These are phyloP conservation scores for Agrocybe praecox DNA, from an alignment of 768 basidiomycete genomes.

Conservation along the genomic window DNA sequence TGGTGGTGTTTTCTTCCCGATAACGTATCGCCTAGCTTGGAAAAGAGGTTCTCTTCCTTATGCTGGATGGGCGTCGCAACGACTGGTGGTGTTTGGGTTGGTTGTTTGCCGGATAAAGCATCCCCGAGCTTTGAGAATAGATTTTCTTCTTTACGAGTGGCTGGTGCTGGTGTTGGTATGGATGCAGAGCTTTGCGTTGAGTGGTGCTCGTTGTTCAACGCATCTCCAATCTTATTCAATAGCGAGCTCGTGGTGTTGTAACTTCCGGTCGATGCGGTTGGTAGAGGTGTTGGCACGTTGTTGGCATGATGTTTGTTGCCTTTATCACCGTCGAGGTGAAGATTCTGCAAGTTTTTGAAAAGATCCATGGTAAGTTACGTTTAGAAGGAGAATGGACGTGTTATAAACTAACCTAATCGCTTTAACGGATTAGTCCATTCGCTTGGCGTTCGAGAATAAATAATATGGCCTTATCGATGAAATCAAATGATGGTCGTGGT, in stretches of 20 bases:
- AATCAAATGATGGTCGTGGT: too few relatives aligned
- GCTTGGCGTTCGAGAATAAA: too few relatives aligned
- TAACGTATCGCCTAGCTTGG: slow-evolving; percentile 6
- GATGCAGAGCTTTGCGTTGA: neutral
- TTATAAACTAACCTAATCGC: too few relatives aligned
- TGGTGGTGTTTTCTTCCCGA: neutral
- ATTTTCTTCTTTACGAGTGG: slow-evolving; percentile 7
- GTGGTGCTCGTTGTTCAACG: slow-evolving; percentile 1
- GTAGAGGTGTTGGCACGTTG: neutral
- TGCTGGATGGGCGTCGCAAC: neutral
- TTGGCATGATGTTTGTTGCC: neutral
- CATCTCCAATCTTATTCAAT: slow-evolving; percentile 14
- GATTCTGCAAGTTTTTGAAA: neutral
- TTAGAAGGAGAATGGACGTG: too few relatives aligned
- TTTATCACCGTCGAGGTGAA: neutral
- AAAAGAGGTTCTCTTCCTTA: slow-evolving; percentile 2
- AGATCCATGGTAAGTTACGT: neutral
- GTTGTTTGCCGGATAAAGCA: slow-evolving; percentile 3
- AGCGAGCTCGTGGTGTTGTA: neutral
- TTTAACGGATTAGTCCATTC: too few relatives aligned
- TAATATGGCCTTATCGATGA: too few relatives aligned
- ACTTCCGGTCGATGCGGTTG: neutral
- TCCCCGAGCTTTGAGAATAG: slow-evolving; percentile 12
- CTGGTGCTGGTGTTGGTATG: neutral
- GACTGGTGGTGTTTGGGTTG: neutral